Conservation (phyloP, 345 rosid species). For the Eucalyptus sp. region DNA sequence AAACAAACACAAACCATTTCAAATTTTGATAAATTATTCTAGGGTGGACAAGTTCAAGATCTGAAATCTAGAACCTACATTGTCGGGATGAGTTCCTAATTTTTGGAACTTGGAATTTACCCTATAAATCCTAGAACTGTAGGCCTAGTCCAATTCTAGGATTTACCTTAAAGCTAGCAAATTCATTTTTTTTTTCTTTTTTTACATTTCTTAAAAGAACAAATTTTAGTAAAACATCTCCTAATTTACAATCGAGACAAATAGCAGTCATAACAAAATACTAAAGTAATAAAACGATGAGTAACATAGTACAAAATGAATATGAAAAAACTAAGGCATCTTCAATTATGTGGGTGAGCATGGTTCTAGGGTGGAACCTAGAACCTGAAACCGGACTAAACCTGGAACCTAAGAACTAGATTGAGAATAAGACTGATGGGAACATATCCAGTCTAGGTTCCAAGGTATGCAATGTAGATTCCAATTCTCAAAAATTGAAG, state of each 20-base stretch:
- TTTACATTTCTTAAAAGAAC: no score
- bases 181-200: no score
- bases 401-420: fast-evolving
- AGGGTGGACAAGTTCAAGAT: background rate
- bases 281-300: background rate
- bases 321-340: background rate
- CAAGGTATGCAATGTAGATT: no score
- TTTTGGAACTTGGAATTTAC: background rate
- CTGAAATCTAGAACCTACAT: background rate
- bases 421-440: fast-evolving
- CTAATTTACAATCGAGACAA: background rate
- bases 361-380: no score
- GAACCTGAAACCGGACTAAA: fast-evolving
- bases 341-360: no score
- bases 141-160: fast-evolving
- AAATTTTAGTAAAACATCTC: background rate
- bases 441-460: no score
- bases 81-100: background rate
- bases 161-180: fast-evolving
- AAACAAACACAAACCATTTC: background rate
- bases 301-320: background rate
- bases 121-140: background rate
- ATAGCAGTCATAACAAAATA: no score
- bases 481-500: no score
- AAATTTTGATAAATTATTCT: background rate